Evolutionary conservation across 257 asterid genomes (phyloP).

Genomic region (Ocimum tenuiflorum): DNA sequence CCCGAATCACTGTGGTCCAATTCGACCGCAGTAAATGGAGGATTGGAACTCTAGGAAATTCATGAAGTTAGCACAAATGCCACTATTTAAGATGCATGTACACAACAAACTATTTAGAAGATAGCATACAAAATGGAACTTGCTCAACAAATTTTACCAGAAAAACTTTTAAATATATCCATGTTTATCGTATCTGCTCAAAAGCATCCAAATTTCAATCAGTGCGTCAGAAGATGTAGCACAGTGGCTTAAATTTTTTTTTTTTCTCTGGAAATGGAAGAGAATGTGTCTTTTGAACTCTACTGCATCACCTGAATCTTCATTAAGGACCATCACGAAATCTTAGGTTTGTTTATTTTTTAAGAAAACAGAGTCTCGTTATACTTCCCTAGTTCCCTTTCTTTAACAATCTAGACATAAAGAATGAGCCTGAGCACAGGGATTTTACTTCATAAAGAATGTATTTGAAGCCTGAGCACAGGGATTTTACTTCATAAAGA

Average conservation of each 20-base stretch:
- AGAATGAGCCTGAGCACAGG: neutral
- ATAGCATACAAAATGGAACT: constrained; percentile 9
- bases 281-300: neutral
- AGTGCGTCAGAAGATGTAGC: constrained; percentile 10
- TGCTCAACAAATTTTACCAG: constrained; percentile 4
- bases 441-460: no score
- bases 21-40: constrained; percentile 95
- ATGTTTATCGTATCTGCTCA: neutral
- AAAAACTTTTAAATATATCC: neutral
- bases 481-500: no score
- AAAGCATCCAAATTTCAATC: neutral
- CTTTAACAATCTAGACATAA: constrained; percentile 2
- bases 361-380: neutral
- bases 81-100: constrained; percentile 3
- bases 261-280: constrained; percentile 10
- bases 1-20: constrained; percentile 99
- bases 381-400: neutral
- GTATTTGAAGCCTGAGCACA: neutral
- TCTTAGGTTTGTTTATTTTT: neutral
- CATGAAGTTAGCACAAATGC: constrained; percentile 28
- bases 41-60: constrained; percentile 84
- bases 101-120: neutral
- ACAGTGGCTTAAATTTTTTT: neutral
- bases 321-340: neutral
- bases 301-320: neutral